phyloP scores from a whole-genome alignment of 148 eudicot genomes.

The Nyssa sinensis region DNA sequence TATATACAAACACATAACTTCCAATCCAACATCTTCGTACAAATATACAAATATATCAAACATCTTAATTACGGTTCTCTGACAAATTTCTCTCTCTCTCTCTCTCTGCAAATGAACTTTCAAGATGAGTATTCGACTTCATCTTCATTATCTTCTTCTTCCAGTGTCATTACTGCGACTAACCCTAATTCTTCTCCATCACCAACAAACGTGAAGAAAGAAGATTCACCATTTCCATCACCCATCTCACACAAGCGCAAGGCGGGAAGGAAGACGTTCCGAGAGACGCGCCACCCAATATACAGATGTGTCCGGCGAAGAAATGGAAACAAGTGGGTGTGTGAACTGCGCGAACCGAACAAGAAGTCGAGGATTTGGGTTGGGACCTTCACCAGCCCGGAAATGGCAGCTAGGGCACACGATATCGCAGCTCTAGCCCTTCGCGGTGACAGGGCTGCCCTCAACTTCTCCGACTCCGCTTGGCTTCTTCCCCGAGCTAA shows the following conservation, averaged over 20 bases:
- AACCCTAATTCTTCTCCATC: not conserved
- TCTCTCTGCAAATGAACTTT: not conserved
- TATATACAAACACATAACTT: too few species aligned
- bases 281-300: slow-evolving; percentile 59
- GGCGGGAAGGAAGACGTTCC: slow-evolving; percentile 48
- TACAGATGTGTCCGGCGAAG: slow-evolving; percentile 52
- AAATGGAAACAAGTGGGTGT: slow-evolving; percentile 61
- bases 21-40: too few species aligned
- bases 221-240: not conserved
- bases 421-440: slow-evolving; percentile 63
- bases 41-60: too few species aligned
- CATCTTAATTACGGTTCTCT: too few species aligned
- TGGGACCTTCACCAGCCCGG: slow-evolving; percentile 54
- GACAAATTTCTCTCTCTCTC: not conserved
- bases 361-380: slow-evolving; percentile 64
- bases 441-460: slow-evolving; percentile 35
- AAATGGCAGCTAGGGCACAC: slow-evolving; percentile 66
- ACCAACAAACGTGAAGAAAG: not conserved
- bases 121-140: not conserved
- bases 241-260: slow-evolving; percentile 22
- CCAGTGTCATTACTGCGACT: too few species aligned
- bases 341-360: slow-evolving; percentile 59
- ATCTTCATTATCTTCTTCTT: too few species aligned
- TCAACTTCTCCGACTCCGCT: slow-evolving; percentile 52
- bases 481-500: slow-evolving; percentile 37